Percentiles rank a stretch among this genome's conserved stretches.
Evolutionary conservation across 345 rosid species (phyloP).

Genomic region (Cardamine chenopodiifolia): DNA sequence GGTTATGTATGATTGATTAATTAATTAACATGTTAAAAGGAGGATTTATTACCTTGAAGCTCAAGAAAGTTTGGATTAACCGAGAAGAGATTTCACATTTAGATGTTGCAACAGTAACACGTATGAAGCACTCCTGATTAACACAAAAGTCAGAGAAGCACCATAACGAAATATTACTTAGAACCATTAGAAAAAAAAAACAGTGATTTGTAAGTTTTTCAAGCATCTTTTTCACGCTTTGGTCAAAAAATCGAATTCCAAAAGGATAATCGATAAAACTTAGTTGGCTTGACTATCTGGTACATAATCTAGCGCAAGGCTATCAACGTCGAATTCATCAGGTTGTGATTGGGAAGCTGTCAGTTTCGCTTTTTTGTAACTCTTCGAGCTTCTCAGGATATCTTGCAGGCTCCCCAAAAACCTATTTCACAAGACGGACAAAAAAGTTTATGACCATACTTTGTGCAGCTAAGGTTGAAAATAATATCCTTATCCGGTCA

Average conservation of each 20-base stretch:
- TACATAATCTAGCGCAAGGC: conserved; percentile 7
- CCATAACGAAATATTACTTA: background rate
- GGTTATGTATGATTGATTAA: background rate
- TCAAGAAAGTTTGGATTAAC: background rate
- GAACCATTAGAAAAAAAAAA: conserved; percentile 16
- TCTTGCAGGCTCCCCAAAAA: conserved; percentile 25
- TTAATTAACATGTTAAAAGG: background rate
- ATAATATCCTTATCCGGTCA: background rate
- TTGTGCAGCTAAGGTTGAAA: background rate
- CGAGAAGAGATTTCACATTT: background rate
- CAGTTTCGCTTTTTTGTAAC: conserved; percentile 42
- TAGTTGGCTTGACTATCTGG: conserved; percentile 33
- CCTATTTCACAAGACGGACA: conserved; percentile 12
- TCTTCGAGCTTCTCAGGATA: conserved; percentile 39
- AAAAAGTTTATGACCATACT: background rate
- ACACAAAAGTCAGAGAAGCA: background rate
- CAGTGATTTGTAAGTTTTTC: background rate
- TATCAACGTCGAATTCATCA: conserved; percentile 19
- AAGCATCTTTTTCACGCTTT: background rate
- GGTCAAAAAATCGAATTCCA: background rate
- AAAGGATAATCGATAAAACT: background rate
- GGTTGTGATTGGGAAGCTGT: conserved; percentile 40
- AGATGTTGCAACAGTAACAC: background rate
- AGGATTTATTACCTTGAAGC: background rate
- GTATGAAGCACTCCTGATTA: background rate